Base-by-base conservation (phyloP, 202 grass and related monocot genomes). In the Miscanthus sacchariflorus region DNA sequence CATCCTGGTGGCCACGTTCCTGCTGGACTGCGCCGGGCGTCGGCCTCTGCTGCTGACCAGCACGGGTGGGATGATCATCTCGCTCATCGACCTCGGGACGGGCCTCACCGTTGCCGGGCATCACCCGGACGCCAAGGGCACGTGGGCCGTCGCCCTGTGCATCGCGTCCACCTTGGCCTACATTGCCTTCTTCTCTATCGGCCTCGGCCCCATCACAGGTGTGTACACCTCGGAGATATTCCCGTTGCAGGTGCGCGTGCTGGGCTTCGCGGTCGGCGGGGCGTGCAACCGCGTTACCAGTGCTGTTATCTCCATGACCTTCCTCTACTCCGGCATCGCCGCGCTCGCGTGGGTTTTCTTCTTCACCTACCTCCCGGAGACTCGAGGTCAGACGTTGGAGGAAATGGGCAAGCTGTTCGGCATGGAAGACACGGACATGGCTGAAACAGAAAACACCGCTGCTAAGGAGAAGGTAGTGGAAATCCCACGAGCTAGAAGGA, bases 211-310 rank as follows among this genome's bases (percentile, higher is more conserved):
- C 72, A 87, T 95, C 43, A 13, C 85, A 0, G 54, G 68, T 35
- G 87, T 98, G 36, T 98, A 93, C 68, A 89, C 87, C 11, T 85
- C 95, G 10, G 95, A 95, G 87, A 88, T 97, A 68, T 93, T 95
- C 52, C 92, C 95, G 21, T 76, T 95, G 39, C 83, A 42, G 48
- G 89, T 93, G 77, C 87, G 92, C 42, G 92, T 92, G 18, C 89
- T 90, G 58, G 95, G 95, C 1, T 83, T 66, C 50, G 70, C 93
- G 7, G 42, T 97, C 13, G 81, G 27, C 46, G 91, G 88, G 40
- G 89, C 93, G 5, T 33, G 88, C 46, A 97, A 97, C 91, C 93
- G 95, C 27, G 76, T 94, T 3, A 91, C 89, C 24, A 94, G 95
- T 24, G 89, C 84, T 6, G 70, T 94, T 3, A 54, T 94, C 81